phyloP scores from a whole-genome alignment of 2,329 filamentous ascomycete species.

The Clonostachys rosea region DNA sequence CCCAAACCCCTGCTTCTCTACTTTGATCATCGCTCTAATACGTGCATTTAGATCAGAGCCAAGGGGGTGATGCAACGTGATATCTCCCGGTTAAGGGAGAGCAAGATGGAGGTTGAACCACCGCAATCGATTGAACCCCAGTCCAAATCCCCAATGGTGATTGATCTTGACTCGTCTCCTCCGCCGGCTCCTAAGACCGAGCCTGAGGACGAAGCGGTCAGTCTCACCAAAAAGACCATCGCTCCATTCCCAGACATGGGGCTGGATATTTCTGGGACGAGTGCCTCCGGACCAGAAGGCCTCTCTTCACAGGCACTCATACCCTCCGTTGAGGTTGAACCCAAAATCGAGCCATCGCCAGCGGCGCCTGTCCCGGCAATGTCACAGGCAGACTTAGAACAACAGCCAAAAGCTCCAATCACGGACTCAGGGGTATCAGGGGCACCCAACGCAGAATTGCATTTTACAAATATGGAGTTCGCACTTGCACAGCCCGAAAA shows the following conservation, averaged over 20 bases:
- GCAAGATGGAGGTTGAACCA: not conserved
- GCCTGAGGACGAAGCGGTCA: not conserved
- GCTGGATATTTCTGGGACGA: conserved; percentile 25
- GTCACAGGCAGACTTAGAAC: conserved; percentile 2
- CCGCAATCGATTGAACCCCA: conserved; percentile 24
- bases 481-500: conserved; percentile 38
- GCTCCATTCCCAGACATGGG: conserved; percentile 56
- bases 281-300: not conserved
- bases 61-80: conserved; percentile 54
- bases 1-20: no score
- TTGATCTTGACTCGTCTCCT: conserved; percentile 29
- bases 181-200: conserved; percentile 15
- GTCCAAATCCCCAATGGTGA: conserved; percentile 25
- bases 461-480: conserved; percentile 55
- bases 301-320: no score
- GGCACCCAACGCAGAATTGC: conserved; percentile 28
- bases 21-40: no score
- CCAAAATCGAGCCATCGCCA: no score
- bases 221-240: conserved; percentile 26
- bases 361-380: conserved; percentile 9
- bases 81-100: conserved; percentile 18
- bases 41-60: conserved; percentile 27
- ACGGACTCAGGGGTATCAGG: conserved; percentile 6
- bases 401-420: not conserved
- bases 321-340: no score